Base-by-base conservation (phyloP, 495 filamentous ascomycete species). In the Neurospora sp. region DNA sequence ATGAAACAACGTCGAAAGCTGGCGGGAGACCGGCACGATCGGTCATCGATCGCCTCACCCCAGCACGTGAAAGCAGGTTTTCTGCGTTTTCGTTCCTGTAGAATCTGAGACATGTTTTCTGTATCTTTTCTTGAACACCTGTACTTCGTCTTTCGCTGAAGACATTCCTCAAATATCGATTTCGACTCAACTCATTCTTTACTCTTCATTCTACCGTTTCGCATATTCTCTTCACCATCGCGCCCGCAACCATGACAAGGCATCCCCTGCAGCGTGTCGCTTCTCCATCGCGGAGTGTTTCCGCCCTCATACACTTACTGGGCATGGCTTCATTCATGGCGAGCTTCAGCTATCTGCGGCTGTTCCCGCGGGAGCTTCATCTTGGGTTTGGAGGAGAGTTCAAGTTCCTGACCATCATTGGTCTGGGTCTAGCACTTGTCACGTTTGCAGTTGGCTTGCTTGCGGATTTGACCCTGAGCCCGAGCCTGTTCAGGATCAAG, bases 351-450 rank as follows among this genome's bases (percentile, higher is more conserved):
- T 94, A 86, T 72, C 80, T 83, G 39, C 71, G 74, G 40, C 72
- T 73, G 73, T 82, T 78, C 76, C 83, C 83, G 16, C 84, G 77
- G 40, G 73, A 75, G 69, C 89, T 91, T 70, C 90, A 90, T 74
- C 84, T 88, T 14, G 88, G 91, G 27, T 96, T 91, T 78, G 94
- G 93, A 31, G 94, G 92, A 86, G 92, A 94, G 79, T 91, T 91
- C 77, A 92, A 95, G 82, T 94, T 92, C 81, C 84, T 95, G 69
- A 97, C 93, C 72, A 93, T 96, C 75, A 89, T 96, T 76, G 93
- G 93, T 38, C 86, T 96, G 14, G 81, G 86, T 3, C 81, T 96
- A 44, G 86, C 93, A 4, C 88, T 90, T 18, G 72, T 88, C 69
- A 93, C 93, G 44, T 95, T 96, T 79, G 75, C 83, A 31, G 80